Base-by-base conservation (phyloP, 2,329 filamentous ascomycete species). In the Colletotrichum tropicale region DNA sequence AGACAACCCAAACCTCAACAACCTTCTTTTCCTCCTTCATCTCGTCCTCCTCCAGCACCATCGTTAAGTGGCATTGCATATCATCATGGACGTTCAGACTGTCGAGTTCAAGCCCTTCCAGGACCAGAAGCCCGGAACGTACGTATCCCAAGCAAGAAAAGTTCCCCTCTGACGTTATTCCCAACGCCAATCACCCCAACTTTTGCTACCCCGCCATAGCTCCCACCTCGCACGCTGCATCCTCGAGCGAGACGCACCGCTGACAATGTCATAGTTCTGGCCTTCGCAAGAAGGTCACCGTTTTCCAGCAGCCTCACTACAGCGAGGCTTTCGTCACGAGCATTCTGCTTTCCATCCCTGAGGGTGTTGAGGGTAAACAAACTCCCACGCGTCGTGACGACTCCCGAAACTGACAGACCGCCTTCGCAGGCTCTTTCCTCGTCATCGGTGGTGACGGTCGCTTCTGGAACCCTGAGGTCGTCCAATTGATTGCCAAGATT, bases 71-170 rank as follows among this genome's bases (percentile, higher is more conserved):
- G 70, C 64, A 67, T 65, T 76, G 26, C 48, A 66, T 71, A 69
- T 78, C 83, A 90, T 78, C 82, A 97, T 98, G 95, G 87, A 88
- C 79, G 84, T 89, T 86, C 91, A 95, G 86, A 95, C 94, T 70
- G 94, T 98, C 82, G 91, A 94, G 80, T 92, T 98, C 86, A 93
- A 92, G 85, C 92, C 96, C 76, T 98, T 97, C 87, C 91, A 94
- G 78, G 97, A 98, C 91, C 97, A 99, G 91, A 99, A 99, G 91
- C 96, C 96, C 79, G 96, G 96, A 91, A 98, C 96, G 96, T 98
- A 93, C 87, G 96, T 96, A 80, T 79, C 78, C 77, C 77, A 77
- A 77, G 78, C 32, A 8, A 24, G 36, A 16, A 79, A 77, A 73
- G 80, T 77, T 75, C 78, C 78, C 76, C 62, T 77, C 73, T 62